These are phyloP conservation scores for Teratosphaeria destructans DNA, from an alignment of 2,329 filamentous ascomycete genomes.

Conservation along the genomic window DNA sequence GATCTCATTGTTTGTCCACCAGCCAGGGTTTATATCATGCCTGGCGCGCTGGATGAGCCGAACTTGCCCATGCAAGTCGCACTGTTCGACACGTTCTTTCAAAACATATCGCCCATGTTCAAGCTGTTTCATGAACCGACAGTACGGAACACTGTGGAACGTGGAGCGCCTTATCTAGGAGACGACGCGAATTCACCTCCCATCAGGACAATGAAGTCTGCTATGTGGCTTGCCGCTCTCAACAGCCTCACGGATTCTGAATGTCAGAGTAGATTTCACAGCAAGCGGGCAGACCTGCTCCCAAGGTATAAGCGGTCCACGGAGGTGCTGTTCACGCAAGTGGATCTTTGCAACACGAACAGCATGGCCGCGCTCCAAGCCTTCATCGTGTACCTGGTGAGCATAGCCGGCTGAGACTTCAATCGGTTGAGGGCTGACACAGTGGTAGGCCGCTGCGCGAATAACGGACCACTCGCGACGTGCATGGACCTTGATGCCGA, in stretches of 20 bases:
- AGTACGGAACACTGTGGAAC: conserved; percentile 13
- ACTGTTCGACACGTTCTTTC: conserved; percentile 16
- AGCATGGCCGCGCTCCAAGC: conserved; percentile 24
- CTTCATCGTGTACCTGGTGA: conserved; percentile 18
- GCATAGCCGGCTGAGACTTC: not conserved
- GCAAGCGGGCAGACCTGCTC: conserved; percentile 11
- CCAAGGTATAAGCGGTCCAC: conserved; percentile 15
- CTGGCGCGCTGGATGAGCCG: conserved; percentile 20
- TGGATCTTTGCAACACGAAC: conserved; percentile 22
- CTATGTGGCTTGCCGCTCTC: conserved; percentile 22
- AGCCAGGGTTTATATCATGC: conserved; percentile 22
- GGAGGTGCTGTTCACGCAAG: conserved; percentile 22
- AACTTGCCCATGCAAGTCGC: conserved; percentile 5
- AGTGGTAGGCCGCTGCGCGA: conserved; percentile 5
- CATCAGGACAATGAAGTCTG: conserved; percentile 19
- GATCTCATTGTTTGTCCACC: conserved; percentile 24
- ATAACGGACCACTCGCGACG: conserved; percentile 18
- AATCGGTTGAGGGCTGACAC: not conserved
- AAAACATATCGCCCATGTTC: conserved; percentile 20
- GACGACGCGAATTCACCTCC: conserved; percentile 12
- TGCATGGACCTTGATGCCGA: conserved; percentile 21
- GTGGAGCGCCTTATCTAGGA: conserved; percentile 16
- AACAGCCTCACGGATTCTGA: conserved; percentile 22
- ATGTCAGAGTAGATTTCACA: conserved; percentile 12
- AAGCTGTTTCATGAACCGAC: conserved; percentile 22